phyloP scores from a whole-genome alignment of 495 filamentous ascomycete species.

The Penicillium ucsense region DNA sequence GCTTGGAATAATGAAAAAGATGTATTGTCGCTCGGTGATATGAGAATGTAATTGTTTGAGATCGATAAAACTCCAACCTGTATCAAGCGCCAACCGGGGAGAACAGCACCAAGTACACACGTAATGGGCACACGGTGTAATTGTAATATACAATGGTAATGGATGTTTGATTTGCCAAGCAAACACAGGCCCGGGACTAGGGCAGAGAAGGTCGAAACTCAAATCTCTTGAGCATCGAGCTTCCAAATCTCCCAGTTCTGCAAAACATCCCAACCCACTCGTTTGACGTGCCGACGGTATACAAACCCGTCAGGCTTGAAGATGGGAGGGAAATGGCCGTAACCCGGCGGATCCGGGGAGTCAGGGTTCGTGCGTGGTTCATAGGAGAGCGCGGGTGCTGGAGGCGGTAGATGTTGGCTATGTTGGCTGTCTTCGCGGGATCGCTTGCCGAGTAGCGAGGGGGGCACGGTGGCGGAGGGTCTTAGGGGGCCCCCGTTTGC shows the following conservation, averaged over 20 bases:
- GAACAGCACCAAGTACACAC: too few species aligned
- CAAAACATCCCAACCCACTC: constrained; percentile 34
- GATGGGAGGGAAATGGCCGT: neutral
- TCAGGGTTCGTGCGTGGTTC: neutral
- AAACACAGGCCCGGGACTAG: too few species aligned
- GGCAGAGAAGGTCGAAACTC: neutral
- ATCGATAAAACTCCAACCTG: too few species aligned
- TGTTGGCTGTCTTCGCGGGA: constrained; percentile 12
- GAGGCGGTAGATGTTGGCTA: neutral
- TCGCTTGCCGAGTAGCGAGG: constrained; percentile 21
- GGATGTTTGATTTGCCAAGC: too few species aligned
- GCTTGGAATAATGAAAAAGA: too few species aligned
- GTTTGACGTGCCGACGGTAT: constrained; percentile 23
- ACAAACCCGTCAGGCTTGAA: constrained; percentile 11
- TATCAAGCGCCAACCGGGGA: too few species aligned
- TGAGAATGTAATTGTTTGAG: too few species aligned
- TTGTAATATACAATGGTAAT: too few species aligned
- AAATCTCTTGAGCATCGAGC: constrained; percentile 34
- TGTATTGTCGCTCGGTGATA: too few species aligned
- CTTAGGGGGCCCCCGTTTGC: neutral
- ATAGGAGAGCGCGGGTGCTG: neutral
- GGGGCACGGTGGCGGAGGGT: neutral
- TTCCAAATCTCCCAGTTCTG: constrained; percentile 37
- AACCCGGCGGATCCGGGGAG: neutral
- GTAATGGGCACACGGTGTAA: too few species aligned